Conservation (phyloP, 139 green algal genomes). For the Edaphochlamys debaryana region DNA sequence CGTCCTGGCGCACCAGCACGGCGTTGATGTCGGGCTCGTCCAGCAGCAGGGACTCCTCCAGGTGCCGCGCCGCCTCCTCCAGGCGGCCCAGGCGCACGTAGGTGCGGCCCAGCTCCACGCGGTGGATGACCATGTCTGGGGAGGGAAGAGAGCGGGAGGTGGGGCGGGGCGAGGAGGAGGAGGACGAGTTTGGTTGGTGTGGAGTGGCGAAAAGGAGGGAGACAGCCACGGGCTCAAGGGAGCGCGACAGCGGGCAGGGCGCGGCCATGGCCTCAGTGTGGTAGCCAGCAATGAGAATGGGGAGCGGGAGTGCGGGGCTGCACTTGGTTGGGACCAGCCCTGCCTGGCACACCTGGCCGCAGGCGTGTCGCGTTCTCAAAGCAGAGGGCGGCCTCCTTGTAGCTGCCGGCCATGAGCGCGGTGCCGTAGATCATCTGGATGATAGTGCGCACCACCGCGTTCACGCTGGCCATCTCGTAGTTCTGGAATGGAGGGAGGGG, state of each 20-base stretch:
- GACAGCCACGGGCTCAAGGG: no score
- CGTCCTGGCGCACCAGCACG: conserved; percentile 41
- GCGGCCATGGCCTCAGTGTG: no score
- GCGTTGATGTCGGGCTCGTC: conserved; percentile 68
- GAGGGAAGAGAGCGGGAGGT: no score
- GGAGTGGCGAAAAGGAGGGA: no score
- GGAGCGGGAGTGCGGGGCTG: no score
- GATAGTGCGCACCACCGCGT: conserved; percentile 68
- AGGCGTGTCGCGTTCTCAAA: conserved; percentile 68
- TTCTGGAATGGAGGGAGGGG: conserved; percentile 66
- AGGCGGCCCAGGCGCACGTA: conserved; percentile 50
- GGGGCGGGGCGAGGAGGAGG: no score
- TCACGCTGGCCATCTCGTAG: conserved; percentile 77
- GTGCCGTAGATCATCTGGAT: conserved; percentile 73
- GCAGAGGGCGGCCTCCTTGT: conserved; percentile 66
- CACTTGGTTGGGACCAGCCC: no score
- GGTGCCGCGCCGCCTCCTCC: conserved; percentile 50
- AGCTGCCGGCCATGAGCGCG: conserved; percentile 58
- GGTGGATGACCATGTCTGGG: conserved; percentile 70
- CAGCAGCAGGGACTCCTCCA: conserved; percentile 46
- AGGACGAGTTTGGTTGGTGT: no score
- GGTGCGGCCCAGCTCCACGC: conserved; percentile 73
- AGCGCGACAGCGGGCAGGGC: no score
- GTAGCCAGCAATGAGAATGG: no score
- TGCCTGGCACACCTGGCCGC: no score